Base-by-base conservation (phyloP, 306 rosid species). In the Castanospermum australe region DNA sequence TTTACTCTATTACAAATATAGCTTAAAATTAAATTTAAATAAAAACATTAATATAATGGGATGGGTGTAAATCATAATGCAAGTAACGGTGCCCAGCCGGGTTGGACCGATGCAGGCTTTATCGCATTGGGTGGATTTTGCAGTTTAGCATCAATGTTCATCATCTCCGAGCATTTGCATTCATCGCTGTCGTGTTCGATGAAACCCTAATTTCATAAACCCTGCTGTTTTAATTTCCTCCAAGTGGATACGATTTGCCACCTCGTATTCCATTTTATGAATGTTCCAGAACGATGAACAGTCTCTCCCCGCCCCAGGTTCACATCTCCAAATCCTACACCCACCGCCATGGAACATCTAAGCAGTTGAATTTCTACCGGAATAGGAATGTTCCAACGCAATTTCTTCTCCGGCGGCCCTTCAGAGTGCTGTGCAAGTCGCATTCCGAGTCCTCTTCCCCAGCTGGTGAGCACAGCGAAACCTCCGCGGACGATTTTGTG, bases 401-500 rank as follows among this genome's bases (percentile, higher is more conserved):
- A 0, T 25, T 72, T 39, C 79, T 84, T 39, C 83, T 73, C 62
- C 82, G 69, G 8, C 84, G 88, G 61, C 73, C 92, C 20, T 77
- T 86, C 83, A 67, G 79, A 50, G 76, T 90, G 44, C 54, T 72
- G 51, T 88, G 97, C 83, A 81, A 76, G 32, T 86, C 90, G 71
- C 21, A 76, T 44, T 79, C 89, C 11, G 59, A 66, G 52, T 57
- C 87, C 33, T 81, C 86, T 14, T 82, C 83, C 3, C 65, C 15
- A 48, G 63, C 85, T 42, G 72, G 77, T 73, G 80, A 80, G 66
- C 38, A 33, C 33, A 63, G 73, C 25, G 59, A 74, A 71, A 33
- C 92, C 67, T 44, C 18, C 25, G 74, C 73, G 35, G 90, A 89
- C 6, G 99, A 95, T 90, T 95, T 91, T 79, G 86, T 93, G 73